These are phyloP conservation scores for Pseudogymnoascus sp. DNA, from an alignment of 2,329 filamentous ascomycete genomes.

Conservation along the genomic window DNA sequence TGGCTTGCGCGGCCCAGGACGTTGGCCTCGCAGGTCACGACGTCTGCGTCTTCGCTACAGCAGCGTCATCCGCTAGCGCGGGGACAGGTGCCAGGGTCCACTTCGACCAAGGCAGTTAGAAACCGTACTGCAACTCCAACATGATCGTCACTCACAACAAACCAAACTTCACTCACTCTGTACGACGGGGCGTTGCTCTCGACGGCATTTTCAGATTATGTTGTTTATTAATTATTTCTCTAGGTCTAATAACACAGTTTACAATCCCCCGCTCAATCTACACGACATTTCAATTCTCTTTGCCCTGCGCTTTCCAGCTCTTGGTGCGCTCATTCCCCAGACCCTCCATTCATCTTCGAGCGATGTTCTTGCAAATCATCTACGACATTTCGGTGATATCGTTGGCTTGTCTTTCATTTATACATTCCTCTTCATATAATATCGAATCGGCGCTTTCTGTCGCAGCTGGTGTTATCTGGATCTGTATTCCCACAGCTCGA, in stretches of 20 bases:
- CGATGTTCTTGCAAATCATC: conserved; percentile 1
- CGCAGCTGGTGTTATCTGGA: background rate
- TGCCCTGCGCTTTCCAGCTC: conserved; percentile 24
- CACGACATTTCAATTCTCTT: background rate
- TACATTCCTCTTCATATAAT: background rate
- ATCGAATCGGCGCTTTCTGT: background rate
- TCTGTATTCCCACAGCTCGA: background rate
- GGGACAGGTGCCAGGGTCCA: conserved; percentile 1
- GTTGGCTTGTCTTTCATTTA: background rate
- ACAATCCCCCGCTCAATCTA: background rate
- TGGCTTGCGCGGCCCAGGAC: conserved; percentile 7
- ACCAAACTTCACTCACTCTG: background rate
- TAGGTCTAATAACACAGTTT: background rate
- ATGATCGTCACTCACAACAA: background rate
- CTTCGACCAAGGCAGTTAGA: conserved; percentile 1
- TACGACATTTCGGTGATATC: background rate
- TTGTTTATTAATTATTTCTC: background rate
- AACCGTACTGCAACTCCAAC: background rate
- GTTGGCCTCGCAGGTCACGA: conserved; percentile 8
- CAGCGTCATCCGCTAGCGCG: conserved; percentile 7
- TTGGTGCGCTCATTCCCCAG: conserved; percentile 22
- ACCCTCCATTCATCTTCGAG: background rate
- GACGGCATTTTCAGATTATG: background rate
- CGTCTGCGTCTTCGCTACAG: conserved; percentile 8
- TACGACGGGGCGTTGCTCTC: background rate